Evolutionary conservation across 2,329 filamentous ascomycete genomes (phyloP), one percentile per base, ranked within the genome.

Genomic region (Ambrosiella xylebori): DNA sequence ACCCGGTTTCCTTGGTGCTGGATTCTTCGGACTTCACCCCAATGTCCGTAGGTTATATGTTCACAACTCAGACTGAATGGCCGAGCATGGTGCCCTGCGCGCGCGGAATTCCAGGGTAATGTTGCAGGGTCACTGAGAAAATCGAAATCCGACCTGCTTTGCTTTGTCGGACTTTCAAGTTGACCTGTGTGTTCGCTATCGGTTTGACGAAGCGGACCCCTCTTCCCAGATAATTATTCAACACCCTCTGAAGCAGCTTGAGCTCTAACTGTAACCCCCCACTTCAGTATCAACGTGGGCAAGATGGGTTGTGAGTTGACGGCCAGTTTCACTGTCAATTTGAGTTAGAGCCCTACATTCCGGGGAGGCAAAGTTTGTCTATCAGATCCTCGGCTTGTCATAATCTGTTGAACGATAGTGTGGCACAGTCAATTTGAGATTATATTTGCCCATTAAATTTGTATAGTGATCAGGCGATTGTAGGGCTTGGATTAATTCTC

Each of bases 1-100:
- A 49, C 13, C 38, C 53, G 40, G 50, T 39, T 17, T 27, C 52
- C 51, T 37, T 55, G 35, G 19, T 44, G 13, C 27, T 27, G 47
- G 47, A 9, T 36, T 44, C 41, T 35, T 49, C 57, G 57, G 57
- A 58, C 57, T 55, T 58, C 57, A 57, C 40, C 37, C 15, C 37
- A 44, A 41, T 39, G 45, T 58, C 57, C 57, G 57, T 40, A 58
- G 36, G 17, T 19, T 50, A 51, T 47, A 17, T 13, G 13, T 17
- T 15, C n/a, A n/a, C 2, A 13, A 15, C 44, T 47, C 8, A 17
- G n/a, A 17, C 44, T 47, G 27, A 27, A 5, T 27, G 3, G 27
- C 27, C 27, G 27, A 27, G 27, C 27, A 27, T 27, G 27, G 3
- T 49, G 45, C 15, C 45, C 45, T 49, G 47, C 47, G 17, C 8